phyloP scores from a whole-genome alignment of 2,329 filamentous ascomycete genomes.

The Corinectria fuckeliana region DNA sequence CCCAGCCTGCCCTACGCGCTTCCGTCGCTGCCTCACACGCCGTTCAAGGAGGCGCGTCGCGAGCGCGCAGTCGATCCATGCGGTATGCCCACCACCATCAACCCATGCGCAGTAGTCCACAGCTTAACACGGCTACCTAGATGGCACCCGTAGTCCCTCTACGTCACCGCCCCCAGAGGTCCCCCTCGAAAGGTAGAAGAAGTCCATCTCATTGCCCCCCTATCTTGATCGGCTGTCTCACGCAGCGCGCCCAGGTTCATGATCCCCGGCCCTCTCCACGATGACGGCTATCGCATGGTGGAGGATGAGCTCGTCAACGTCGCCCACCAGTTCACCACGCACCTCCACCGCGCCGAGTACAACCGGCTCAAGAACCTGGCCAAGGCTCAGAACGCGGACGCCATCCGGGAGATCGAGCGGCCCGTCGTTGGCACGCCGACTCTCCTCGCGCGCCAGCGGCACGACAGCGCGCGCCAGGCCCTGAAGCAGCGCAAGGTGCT shows the following conservation, averaged over 20 bases:
- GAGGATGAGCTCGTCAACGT: constrained; percentile 78
- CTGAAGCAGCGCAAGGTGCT: constrained; percentile 36
- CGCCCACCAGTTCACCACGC: constrained; percentile 73
- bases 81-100: constrained; percentile 26
- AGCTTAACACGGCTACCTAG: constrained; percentile 12
- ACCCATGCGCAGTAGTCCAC: background rate
- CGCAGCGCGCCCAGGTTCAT: constrained; percentile 58
- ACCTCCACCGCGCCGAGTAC: constrained; percentile 81
- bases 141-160: constrained; percentile 48
- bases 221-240: background rate
- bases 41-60: constrained; percentile 26
- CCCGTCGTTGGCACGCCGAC: constrained; percentile 54
- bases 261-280: constrained; percentile 66
- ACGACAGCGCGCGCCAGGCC: constrained; percentile 26
- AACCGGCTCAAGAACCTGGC: constrained; percentile 67
- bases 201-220: background rate
- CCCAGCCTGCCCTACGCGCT: constrained; percentile 5
- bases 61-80: constrained; percentile 33
- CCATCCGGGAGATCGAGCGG: constrained; percentile 58
- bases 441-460: constrained; percentile 30
- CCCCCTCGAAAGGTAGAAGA: constrained; percentile 56
- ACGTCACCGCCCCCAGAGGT: constrained; percentile 60
- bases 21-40: constrained; percentile 4
- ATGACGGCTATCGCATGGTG: constrained; percentile 82
- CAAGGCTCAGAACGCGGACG: constrained; percentile 59